Percentiles rank a stretch among this genome's conserved stretches.
Evolutionary conservation across 148 eudicot species (phyloP).

Genomic region (Rhododendron kiyosumense): DNA sequence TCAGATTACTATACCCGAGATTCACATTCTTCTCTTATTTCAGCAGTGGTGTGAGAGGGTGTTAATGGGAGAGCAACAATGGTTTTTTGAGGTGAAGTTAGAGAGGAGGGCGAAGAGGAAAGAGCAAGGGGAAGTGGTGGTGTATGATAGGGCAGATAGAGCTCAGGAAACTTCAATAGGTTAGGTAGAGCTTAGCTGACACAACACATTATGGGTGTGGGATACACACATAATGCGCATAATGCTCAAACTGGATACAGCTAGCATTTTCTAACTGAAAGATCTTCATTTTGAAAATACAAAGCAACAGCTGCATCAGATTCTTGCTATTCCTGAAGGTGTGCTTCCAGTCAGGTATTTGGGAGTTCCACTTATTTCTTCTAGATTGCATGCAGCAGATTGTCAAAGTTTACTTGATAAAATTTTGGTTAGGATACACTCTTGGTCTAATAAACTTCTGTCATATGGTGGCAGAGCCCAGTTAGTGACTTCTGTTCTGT

Average conservation of each 20-base stretch:
- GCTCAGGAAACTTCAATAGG: background rate
- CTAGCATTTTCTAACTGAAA: background rate
- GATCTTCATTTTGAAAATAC: background rate
- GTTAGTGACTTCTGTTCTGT: too few relatives aligned
- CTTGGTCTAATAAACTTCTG: too few relatives aligned
- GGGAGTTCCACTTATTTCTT: too few relatives aligned
- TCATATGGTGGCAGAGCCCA: too few relatives aligned
- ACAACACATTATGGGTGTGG: background rate
- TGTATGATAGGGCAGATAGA: background rate
- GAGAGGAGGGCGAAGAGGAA: background rate
- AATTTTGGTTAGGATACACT: too few relatives aligned
- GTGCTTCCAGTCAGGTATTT: too few relatives aligned
- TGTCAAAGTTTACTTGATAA: too few relatives aligned
- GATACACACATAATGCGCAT: background rate
- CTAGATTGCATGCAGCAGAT: too few relatives aligned
- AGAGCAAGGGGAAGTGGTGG: background rate
- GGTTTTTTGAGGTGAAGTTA: background rate
- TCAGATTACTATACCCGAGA: background rate
- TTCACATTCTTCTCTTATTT: background rate
- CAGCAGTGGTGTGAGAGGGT: background rate
- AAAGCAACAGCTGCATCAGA: too few relatives aligned
- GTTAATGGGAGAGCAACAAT: background rate
- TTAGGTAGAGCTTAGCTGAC: background rate
- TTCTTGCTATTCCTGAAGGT: too few relatives aligned
- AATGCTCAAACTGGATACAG: background rate